These are phyloP conservation scores for Cunninghamia lanceolata DNA, from an alignment of 75 land plant species.

Conservation along the genomic window DNA sequence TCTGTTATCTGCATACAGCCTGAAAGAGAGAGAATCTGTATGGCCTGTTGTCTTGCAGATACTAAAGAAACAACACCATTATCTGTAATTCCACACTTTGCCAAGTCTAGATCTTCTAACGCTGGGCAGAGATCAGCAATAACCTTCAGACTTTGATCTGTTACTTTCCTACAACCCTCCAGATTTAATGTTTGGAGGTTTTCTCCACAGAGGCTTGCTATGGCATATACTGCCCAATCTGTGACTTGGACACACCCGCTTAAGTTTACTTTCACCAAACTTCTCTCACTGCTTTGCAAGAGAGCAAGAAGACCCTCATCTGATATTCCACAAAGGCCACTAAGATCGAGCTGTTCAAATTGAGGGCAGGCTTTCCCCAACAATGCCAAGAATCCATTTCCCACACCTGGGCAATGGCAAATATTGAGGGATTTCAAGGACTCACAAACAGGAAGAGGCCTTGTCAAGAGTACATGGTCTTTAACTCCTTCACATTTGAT, in stretches of 20 bases:
- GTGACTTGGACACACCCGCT: conserved; percentile 37
- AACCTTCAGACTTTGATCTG: conserved; percentile 31
- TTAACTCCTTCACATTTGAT: conserved; percentile 28
- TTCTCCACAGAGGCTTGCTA: conserved; percentile 24
- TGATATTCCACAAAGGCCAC: conserved; percentile 31
- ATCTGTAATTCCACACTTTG: conserved; percentile 41
- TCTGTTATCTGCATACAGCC: conserved; percentile 42
- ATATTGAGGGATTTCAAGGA: conserved; percentile 31
- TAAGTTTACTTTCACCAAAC: conserved; percentile 31
- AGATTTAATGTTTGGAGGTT: conserved; percentile 26
- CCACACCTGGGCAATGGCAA: conserved; percentile 26
- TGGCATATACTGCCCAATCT: conserved; percentile 25
- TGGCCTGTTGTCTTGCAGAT: conserved; percentile 16
- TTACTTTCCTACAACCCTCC: conserved; percentile 35
- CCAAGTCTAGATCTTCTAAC: conserved; percentile 39
- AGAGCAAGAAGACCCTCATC: conserved; percentile 35
- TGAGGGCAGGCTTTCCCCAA: conserved; percentile 22
- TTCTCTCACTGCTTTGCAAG: conserved; percentile 15
- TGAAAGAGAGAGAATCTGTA: conserved; percentile 32
- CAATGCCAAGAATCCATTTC: conserved; percentile 21
- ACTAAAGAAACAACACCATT: conserved; percentile 28
- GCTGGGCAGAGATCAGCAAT: conserved; percentile 26
- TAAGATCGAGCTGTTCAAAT: conserved; percentile 33
- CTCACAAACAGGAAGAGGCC: conserved; percentile 15
- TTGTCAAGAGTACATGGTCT: conserved; percentile 12